phyloP scores from a whole-genome alignment of 2,329 filamentous ascomycete genomes.

The Thermoascus crustaceus region DNA sequence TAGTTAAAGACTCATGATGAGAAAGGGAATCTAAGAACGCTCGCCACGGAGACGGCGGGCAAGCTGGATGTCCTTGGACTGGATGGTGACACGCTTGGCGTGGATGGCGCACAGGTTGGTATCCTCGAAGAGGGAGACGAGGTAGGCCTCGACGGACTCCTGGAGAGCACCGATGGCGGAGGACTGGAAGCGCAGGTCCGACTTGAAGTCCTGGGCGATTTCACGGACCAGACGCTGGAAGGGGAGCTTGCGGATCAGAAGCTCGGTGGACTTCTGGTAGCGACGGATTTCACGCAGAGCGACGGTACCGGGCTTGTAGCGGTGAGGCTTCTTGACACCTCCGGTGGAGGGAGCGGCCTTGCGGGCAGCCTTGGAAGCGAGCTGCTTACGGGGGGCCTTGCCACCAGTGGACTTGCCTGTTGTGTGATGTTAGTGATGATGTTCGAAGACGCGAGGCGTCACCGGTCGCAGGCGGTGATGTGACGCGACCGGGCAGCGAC shows the following conservation, averaged over 20 bases:
- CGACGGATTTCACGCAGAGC: slow-evolving; percentile 97
- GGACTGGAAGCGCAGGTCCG: slow-evolving; percentile 93
- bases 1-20: slow-evolving; percentile 19
- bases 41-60: slow-evolving; percentile 91
- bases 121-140: slow-evolving; percentile 96
- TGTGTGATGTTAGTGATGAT: slow-evolving; percentile 19
- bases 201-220: slow-evolving; percentile 94
- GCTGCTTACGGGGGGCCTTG: slow-evolving; percentile 82
- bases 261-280: slow-evolving; percentile 96
- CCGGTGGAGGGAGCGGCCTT: slow-evolving; percentile 97
- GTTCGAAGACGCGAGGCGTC: slow-evolving; percentile 10
- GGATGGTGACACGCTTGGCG: slow-evolving; percentile 98
- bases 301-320: slow-evolving; percentile 86
- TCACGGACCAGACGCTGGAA: slow-evolving; percentile 97
- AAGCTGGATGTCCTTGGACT: slow-evolving; percentile 88
- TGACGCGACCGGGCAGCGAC: slow-evolving; percentile 11
- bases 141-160: slow-evolving; percentile 97
- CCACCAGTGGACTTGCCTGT: slow-evolving; percentile 66
- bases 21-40: slow-evolving; percentile 56
- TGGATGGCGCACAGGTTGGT: slow-evolving; percentile 98
- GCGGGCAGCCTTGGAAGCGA: slow-evolving; percentile 97
- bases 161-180: slow-evolving; percentile 95
- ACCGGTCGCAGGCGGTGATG: no score
- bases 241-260: slow-evolving; percentile 92
- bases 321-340: slow-evolving; percentile 92